phyloP scores from a whole-genome alignment of 345 rosid species.

The Salix arbutifolia region DNA sequence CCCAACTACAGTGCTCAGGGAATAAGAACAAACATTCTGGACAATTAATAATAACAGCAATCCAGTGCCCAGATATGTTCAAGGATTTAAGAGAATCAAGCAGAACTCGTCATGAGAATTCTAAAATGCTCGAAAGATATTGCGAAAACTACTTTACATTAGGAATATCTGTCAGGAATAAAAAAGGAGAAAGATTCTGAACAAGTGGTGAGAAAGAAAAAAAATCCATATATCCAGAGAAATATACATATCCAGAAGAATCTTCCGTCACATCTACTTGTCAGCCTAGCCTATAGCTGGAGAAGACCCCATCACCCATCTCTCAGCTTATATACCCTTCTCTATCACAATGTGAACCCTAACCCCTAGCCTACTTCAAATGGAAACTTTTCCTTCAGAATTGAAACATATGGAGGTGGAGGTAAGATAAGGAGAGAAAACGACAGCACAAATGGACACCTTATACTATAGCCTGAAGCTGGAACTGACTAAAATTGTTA shows the following conservation, averaged over 20 bases:
- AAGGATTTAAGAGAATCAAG: background rate
- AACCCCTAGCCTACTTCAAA: background rate
- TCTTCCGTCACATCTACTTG: constrained; percentile 33
- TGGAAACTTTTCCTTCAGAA: background rate
- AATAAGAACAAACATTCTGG: background rate
- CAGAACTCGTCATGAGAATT: background rate
- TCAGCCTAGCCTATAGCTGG: constrained; percentile 25
- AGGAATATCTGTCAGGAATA: constrained; percentile 20
- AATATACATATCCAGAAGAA: constrained; percentile 34
- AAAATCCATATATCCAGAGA: constrained; percentile 20
- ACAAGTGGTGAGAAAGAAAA: constrained; percentile 32
- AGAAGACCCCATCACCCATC: constrained; percentile 20
- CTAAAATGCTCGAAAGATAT: constrained; percentile 5
- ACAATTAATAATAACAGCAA: background rate
- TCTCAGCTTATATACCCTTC: background rate
- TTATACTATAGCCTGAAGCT: constrained; percentile 15
- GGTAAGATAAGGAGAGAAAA: background rate
- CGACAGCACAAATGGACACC: constrained; percentile 8
- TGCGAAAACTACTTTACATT: constrained; percentile 24
- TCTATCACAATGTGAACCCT: background rate
- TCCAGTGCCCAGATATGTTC: background rate
- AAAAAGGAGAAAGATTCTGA: constrained; percentile 37
- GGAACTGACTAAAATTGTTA: constrained; percentile 8
- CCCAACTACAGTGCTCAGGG: background rate
- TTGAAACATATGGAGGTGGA: background rate